Evolutionary conservation across 2,329 filamentous ascomycete genomes (phyloP).

Genomic region (Neophaeococcomyces aloes): DNA sequence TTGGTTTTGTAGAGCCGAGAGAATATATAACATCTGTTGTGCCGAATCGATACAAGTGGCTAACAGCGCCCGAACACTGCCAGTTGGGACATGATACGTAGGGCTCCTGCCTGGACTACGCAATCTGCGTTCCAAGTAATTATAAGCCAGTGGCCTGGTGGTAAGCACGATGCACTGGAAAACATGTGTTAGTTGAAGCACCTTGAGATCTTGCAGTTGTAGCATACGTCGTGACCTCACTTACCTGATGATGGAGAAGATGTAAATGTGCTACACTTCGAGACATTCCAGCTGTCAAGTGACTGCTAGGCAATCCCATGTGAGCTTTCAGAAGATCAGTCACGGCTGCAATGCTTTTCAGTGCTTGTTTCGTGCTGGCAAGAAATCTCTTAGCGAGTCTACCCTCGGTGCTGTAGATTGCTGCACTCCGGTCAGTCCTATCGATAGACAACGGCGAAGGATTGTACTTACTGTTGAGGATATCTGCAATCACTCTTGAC

Average conservation of each 20-base stretch:
- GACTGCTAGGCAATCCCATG: constrained; percentile 30
- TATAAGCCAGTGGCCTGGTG: constrained; percentile 35
- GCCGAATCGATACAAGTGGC: constrained; percentile 36
- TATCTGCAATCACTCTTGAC: constrained; percentile 35
- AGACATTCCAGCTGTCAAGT: constrained; percentile 31
- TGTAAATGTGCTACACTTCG: constrained; percentile 33
- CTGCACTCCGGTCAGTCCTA: constrained; percentile 20
- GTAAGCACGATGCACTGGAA: constrained; percentile 32
- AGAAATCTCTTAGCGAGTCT: constrained; percentile 29
- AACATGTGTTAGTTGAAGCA: background rate
- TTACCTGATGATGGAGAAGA: constrained; percentile 33
- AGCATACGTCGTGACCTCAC: too few relatives aligned
- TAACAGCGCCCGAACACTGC: constrained; percentile 30
- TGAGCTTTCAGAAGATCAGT: constrained; percentile 31
- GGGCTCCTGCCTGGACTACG: constrained; percentile 23
- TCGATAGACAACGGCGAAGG: background rate
- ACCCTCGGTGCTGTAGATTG: constrained; percentile 34
- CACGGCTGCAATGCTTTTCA: constrained; percentile 31
- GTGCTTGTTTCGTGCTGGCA: constrained; percentile 30
- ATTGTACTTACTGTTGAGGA: constrained; percentile 33
- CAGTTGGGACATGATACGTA: constrained; percentile 27
- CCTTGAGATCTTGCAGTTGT: too few relatives aligned
- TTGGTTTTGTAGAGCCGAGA: constrained; percentile 36
- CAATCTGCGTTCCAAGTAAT: constrained; percentile 31
- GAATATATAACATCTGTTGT: constrained; percentile 34